These are phyloP conservation scores for Xanthoparmelia taractica DNA, from an alignment of 495 filamentous ascomycete species.

Conservation along the genomic window DNA sequence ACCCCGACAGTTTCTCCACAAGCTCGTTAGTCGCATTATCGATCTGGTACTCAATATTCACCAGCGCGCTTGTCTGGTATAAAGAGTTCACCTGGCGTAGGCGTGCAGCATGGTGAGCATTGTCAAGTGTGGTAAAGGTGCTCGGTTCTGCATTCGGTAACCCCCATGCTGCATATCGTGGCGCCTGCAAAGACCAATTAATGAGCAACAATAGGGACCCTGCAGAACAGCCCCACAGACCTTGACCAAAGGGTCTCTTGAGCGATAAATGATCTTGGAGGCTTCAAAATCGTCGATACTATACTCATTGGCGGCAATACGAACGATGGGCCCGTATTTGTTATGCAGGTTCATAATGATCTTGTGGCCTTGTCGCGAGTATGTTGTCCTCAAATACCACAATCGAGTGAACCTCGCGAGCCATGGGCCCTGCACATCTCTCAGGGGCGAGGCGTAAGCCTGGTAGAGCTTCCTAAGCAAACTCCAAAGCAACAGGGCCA, in stretches of 20 bases:
- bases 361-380: slow-evolving; percentile 37
- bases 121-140: slow-evolving; percentile 24
- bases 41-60: slow-evolving; percentile 8
- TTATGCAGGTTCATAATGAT: slow-evolving; percentile 42
- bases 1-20: not conserved
- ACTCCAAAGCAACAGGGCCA: not conserved
- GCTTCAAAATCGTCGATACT: slow-evolving; percentile 40
- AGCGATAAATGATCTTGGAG: slow-evolving; percentile 40
- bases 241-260: slow-evolving; percentile 36
- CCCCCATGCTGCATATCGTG: slow-evolving; percentile 1
- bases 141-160: slow-evolving; percentile 33
- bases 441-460: slow-evolving; percentile 28
- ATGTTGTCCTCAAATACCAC: slow-evolving; percentile 46
- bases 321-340: slow-evolving; percentile 37
- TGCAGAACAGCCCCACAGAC: slow-evolving; percentile 29
- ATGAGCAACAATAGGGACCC: slow-evolving; percentile 7
- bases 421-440: slow-evolving; percentile 45
- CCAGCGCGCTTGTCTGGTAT: slow-evolving; percentile 4
- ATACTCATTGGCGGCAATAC: slow-evolving; percentile 43
- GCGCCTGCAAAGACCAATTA: slow-evolving; percentile 2
- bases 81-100: slow-evolving; percentile 6
- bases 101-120: slow-evolving; percentile 3
- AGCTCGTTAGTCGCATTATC: not conserved
- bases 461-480: not conserved
- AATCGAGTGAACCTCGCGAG: slow-evolving; percentile 47